These are phyloP conservation scores for Blastobotrys chiropterorum DNA, from an alignment of 805 yeast genomes.

Conservation along the genomic window DNA sequence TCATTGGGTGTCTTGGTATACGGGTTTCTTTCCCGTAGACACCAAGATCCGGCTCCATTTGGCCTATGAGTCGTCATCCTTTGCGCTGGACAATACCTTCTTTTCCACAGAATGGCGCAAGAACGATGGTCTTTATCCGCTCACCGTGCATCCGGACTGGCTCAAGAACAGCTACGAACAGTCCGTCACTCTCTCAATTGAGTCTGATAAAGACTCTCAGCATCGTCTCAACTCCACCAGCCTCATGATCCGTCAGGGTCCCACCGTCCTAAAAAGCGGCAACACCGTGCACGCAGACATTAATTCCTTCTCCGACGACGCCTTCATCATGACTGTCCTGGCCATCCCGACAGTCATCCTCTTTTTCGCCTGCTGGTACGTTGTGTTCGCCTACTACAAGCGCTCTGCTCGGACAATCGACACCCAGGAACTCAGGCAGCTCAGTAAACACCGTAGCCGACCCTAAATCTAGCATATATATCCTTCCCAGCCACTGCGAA, in stretches of 20 bases:
- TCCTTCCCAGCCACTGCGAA: background rate
- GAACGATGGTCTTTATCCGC: slow-evolving; percentile 55
- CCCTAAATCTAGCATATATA: no score
- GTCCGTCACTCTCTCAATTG: slow-evolving; percentile 60
- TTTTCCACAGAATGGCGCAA: slow-evolving; percentile 68
- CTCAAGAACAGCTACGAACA: slow-evolving; percentile 47
- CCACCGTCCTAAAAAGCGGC: slow-evolving; percentile 36
- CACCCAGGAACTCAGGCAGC: background rate
- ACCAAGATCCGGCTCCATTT: slow-evolving; percentile 58
- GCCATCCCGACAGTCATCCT: slow-evolving; percentile 17
- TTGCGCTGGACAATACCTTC: slow-evolving; percentile 40
- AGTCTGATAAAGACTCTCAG: slow-evolving; percentile 71
- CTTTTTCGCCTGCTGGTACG: slow-evolving; percentile 13
- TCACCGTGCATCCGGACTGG: slow-evolving; percentile 61
- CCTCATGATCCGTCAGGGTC: slow-evolving; percentile 30
- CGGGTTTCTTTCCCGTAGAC: slow-evolving; percentile 50
- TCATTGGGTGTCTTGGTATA: slow-evolving; percentile 78
- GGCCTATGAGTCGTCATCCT: slow-evolving; percentile 54
- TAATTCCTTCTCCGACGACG: slow-evolving; percentile 38
- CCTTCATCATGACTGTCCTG: slow-evolving; percentile 21
- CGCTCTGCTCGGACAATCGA: background rate
- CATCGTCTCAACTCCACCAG: slow-evolving; percentile 48
- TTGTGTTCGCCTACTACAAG: slow-evolving; percentile 10
- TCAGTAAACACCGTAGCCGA: background rate
- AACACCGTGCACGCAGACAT: slow-evolving; percentile 24